These are phyloP conservation scores for Bombardia bombarda DNA, from an alignment of 495 filamentous ascomycete species.

Conservation along the genomic window DNA sequence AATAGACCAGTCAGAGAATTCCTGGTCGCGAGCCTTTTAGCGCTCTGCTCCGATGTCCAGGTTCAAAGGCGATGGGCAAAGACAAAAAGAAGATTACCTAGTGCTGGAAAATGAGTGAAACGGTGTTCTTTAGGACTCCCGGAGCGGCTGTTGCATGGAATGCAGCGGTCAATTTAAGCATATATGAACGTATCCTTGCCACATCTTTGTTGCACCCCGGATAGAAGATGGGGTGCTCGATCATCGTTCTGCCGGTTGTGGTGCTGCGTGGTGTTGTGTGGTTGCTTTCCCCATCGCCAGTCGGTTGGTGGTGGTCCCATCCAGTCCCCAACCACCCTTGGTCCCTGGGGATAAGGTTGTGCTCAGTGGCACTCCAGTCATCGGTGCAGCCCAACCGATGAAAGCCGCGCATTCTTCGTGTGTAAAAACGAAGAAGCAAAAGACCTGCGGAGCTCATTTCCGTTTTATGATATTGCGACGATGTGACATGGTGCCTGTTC, in stretches of 20 bases:
- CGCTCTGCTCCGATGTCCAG: slow-evolving; percentile 1
- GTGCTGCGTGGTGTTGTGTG: too few species aligned
- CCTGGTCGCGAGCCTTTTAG: slow-evolving; percentile 3
- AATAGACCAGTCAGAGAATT: slow-evolving; percentile 8
- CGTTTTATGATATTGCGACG: slow-evolving; percentile 11
- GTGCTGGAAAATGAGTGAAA: not conserved
- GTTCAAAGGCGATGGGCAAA: not conserved
- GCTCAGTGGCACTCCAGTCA: not conserved
- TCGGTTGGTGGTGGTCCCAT: too few species aligned
- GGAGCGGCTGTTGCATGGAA: not conserved
- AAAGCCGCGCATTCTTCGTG: not conserved
- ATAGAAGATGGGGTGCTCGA: too few species aligned
- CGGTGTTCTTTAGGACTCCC: not conserved
- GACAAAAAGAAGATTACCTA: too few species aligned
- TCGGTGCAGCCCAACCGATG: not conserved
- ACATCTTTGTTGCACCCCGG: not conserved
- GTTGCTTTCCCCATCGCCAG: too few species aligned
- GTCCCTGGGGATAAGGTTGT: not conserved
- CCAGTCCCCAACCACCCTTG: not conserved
- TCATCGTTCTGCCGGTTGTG: too few species aligned
- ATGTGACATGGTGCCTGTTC: slow-evolving; percentile 10
- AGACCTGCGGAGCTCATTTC: slow-evolving; percentile 10
- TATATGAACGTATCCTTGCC: not conserved
- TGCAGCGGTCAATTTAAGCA: slow-evolving; percentile 3
- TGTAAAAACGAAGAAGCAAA: not conserved